A percentile compares a stretch with the other conserved stretches of the same genome.
Conservation (phyloP, 2,329 filamentous ascomycete genomes). For the Decorospora gaudefroyi region DNA sequence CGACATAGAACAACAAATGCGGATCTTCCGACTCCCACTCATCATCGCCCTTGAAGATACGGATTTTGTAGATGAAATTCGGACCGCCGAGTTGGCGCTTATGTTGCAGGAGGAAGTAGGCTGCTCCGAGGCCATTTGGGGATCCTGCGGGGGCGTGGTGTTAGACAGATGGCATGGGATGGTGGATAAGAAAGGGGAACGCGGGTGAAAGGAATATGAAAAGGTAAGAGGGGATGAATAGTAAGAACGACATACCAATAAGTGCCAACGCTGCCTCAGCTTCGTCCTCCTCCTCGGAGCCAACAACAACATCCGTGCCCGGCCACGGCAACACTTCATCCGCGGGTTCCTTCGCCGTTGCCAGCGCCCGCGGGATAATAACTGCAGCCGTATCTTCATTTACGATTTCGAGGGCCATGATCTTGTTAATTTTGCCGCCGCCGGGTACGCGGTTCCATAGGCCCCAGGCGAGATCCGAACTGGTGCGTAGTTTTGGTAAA, state of each 20-base stretch:
- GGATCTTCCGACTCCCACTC: background rate
- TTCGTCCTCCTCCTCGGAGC: background rate
- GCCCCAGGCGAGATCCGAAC: slow-evolving; percentile 4
- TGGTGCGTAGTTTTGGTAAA: slow-evolving; percentile 1
- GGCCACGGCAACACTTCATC: slow-evolving; percentile 1
- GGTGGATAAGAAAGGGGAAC: no score
- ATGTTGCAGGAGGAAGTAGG: slow-evolving; percentile 20
- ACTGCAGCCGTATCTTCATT: background rate
- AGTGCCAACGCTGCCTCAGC: slow-evolving; percentile 1
- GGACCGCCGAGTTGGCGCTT: slow-evolving; percentile 15
- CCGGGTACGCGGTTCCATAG: slow-evolving; percentile 4
- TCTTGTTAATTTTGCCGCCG: slow-evolving; percentile 1
- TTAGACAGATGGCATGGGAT: background rate
- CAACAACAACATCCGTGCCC: slow-evolving; percentile 6
- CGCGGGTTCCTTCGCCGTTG: background rate
- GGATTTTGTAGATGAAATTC: slow-evolving; percentile 17
- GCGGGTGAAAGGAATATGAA: no score
- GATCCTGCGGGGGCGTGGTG: slow-evolving; percentile 7
- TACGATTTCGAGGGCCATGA: slow-evolving; percentile 2
- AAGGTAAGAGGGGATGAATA: background rate
- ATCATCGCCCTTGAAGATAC: slow-evolving; percentile 4
- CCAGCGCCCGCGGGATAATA: slow-evolving; percentile 1
- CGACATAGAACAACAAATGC: slow-evolving; percentile 15
- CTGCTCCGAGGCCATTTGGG: slow-evolving; percentile 16
- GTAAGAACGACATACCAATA: background rate